These are phyloP conservation scores for Cystobasidium ongulense DNA, from an alignment of 768 basidiomycete species.

Conservation along the genomic window DNA sequence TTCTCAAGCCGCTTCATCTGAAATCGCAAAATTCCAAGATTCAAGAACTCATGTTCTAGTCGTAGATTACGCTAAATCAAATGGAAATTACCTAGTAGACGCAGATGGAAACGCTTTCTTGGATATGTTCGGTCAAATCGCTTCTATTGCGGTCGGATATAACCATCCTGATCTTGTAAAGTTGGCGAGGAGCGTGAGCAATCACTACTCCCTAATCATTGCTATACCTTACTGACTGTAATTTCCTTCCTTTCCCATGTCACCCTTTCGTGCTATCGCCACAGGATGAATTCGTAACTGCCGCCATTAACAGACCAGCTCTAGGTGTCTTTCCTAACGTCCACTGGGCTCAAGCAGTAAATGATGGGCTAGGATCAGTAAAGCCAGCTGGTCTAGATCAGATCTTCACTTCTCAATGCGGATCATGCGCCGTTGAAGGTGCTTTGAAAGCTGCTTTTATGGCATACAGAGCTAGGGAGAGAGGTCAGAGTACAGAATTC, in stretches of 20 bases:
- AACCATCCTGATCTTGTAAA: constrained; percentile 44
- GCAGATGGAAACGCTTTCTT: constrained; percentile 48
- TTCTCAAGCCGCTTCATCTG: neutral
- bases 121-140: constrained; percentile 40
- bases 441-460: constrained; percentile 49
- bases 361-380: constrained; percentile 46
- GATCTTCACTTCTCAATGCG: constrained; percentile 42
- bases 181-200: constrained; percentile 41
- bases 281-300: constrained; percentile 45
- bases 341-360: constrained; percentile 43
- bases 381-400: constrained; percentile 47
- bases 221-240: too few relatives aligned
- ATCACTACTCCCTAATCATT: constrained; percentile 33
- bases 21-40: constrained; percentile 43
- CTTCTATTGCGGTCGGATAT: constrained; percentile 47
- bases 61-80: constrained; percentile 42
- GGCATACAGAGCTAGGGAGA: constrained; percentile 42
- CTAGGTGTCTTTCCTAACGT: constrained; percentile 47
- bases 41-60: constrained; percentile 43
- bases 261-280: neutral
- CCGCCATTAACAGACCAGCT: constrained; percentile 47
- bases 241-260: neutral
- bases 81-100: constrained; percentile 48
- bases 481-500: constrained; percentile 38
- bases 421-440: constrained; percentile 41